Base-by-base conservation (phyloP, 495 filamentous ascomycete species). In the Evansstolkia leycettana region DNA sequence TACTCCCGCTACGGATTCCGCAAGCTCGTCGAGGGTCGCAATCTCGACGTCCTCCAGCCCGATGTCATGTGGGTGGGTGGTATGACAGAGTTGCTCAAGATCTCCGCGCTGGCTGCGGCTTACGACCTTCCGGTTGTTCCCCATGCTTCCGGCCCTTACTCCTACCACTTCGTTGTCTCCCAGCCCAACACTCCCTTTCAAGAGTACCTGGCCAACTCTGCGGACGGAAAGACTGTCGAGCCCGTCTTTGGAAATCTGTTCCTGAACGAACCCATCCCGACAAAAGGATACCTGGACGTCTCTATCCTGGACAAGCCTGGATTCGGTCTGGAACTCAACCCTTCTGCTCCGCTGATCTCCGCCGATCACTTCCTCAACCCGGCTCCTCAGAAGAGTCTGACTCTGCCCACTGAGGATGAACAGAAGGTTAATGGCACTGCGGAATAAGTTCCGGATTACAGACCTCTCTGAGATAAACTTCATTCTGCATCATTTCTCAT, bases 31-130 rank as follows among this genome's bases (percentile, higher is more conserved):
- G 84, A 93, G 55, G 82, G 82, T 32, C 83, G 87, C 38, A 89
- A 92, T 53, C 58, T 94, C 36, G 85, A 94, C 50, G 93, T 94
- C 54, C 73, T 94, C 48, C 87, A 93, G 54, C 87, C 87, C 5
- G 87, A 94, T 49, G 84, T 94, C 30, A 94, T 93, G 87, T 94
- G 87, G 87, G 72, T 93, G 8, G 87, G 87, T 33, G 87, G 87
- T 39, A 58, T 94, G 69, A 94, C 87, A 1, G 87, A 94, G 57
- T 69, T 94, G 30, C 80, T 93, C 44, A 88, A 84, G 58, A 75
- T 94, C 37, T 75, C 87, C 8, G 82, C 85, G 13, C 78, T 88
- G 70, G 87, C 87, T 11, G 75, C 85, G 4, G 86, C 87, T 2
- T 94, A 94, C 56, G 87, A 94, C 50, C 79, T 94, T 26, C 84